A percentile compares a stretch with the other conserved stretches of the same genome.
Evolutionary conservation across 2,329 filamentous ascomycete species (phyloP).

Genomic region (Monilinia fructicola): DNA sequence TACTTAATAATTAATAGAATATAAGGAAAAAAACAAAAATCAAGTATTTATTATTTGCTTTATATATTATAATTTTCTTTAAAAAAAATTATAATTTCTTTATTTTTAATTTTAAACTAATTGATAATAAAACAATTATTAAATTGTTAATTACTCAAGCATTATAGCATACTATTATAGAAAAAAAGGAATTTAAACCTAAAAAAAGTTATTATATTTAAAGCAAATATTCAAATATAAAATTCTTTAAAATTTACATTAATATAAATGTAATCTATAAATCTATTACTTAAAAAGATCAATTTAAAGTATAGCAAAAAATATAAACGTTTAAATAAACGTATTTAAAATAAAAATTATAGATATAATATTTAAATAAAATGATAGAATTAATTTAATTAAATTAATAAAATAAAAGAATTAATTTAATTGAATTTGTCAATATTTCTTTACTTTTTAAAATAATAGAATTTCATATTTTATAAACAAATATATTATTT

Average conservation of each 20-base stretch:
- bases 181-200: neutral
- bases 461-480: too few species aligned
- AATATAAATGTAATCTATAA: neutral
- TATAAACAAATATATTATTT: too few species aligned
- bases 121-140: neutral
- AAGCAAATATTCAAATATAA: neutral
- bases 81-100: neutral
- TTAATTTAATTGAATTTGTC: too few species aligned
- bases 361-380: neutral
- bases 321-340: neutral
- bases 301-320: neutral
- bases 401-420: too few species aligned
- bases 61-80: neutral
- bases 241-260: neutral
- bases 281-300: neutral
- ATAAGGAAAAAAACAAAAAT: too few species aligned
- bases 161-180: neutral
- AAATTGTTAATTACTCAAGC: neutral
- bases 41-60: neutral
- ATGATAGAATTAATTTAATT: neutral
- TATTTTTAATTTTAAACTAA: neutral
- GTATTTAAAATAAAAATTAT: neutral
- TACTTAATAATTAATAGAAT: too few species aligned
- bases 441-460: neutral
- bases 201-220: neutral